These are phyloP conservation scores for Mortierella claussenii DNA, from an alignment of 192 early-diverging fungal genomes.

Conservation along the genomic window DNA sequence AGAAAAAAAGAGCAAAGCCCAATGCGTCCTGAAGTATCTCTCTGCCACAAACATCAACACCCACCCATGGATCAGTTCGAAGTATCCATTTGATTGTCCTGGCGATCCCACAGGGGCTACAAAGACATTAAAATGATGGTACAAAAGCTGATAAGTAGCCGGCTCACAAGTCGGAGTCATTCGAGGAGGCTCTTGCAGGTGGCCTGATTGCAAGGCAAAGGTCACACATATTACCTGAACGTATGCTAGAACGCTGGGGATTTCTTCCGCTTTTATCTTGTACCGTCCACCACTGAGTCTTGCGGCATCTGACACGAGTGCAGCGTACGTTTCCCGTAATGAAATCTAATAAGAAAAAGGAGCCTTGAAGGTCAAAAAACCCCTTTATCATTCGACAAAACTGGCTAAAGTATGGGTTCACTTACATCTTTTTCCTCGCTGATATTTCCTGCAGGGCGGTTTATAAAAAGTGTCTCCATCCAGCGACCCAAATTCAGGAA, in stretches of 20 bases:
- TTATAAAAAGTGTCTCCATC: conserved; percentile 36
- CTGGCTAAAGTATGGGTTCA: too few relatives aligned
- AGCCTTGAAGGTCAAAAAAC: not conserved
- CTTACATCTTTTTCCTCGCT: conserved; percentile 26
- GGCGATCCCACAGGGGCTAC: conserved; percentile 29
- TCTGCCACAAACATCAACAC: too few relatives aligned
- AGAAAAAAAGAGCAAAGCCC: not conserved
- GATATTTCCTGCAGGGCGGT: conserved; percentile 15
- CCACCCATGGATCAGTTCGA: too few relatives aligned
- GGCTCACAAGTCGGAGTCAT: too few relatives aligned
- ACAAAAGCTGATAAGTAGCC: too few relatives aligned
- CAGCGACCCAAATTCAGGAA: conserved; percentile 33
- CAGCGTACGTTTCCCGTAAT: conserved; percentile 19
- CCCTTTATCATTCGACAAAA: too few relatives aligned
- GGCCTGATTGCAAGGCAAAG: not conserved
- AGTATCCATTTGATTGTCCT: conserved; percentile 28
- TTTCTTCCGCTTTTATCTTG: conserved; percentile 37
- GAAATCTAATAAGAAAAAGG: conserved; percentile 6
- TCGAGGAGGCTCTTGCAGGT: not conserved
- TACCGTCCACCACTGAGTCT: conserved; percentile 35
- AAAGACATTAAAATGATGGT: too few relatives aligned
- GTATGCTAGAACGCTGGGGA: conserved; percentile 21
- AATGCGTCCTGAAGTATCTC: not conserved
- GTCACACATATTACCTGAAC: conserved; percentile 20
- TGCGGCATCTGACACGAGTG: conserved; percentile 26